Evolutionary conservation across 2,329 filamentous ascomycete species (phyloP).

Genomic region (Colletotrichum sp.): DNA sequence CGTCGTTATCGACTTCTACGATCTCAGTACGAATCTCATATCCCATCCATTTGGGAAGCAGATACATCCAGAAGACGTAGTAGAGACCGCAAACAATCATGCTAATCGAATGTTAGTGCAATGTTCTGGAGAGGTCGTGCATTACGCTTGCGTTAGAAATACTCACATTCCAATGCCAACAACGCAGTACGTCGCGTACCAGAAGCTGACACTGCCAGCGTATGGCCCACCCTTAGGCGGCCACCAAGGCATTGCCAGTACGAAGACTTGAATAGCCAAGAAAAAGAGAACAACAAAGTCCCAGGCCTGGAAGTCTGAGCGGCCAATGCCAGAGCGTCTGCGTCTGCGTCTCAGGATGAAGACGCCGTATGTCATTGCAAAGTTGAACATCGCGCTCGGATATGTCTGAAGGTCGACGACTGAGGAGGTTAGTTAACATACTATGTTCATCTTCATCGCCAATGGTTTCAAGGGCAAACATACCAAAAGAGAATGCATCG

Average conservation of each 20-base stretch:
- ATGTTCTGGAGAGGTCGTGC: not conserved
- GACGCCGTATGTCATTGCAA: conserved; percentile 62
- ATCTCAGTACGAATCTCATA: conserved; percentile 64
- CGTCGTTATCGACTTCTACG: conserved; percentile 48
- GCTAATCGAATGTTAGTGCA: conserved; percentile 31
- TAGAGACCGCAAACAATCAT: conserved; percentile 60
- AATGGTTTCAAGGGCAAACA: conserved; percentile 2
- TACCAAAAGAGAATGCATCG: conserved; percentile 68
- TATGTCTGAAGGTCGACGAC: conserved; percentile 66
- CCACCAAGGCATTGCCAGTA: conserved; percentile 75
- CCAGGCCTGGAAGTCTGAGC: conserved; percentile 64
- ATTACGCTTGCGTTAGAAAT: no score
- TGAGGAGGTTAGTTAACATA: conserved; percentile 22
- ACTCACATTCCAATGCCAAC: conserved; percentile 69
- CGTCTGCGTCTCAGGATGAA: conserved; percentile 62
- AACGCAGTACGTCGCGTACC: conserved; percentile 73
- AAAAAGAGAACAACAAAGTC: conserved; percentile 62
- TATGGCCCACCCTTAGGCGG: conserved; percentile 65
- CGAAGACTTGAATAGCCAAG: conserved; percentile 62
- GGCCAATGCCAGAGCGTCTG: conserved; percentile 50
- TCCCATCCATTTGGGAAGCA: conserved; percentile 55
- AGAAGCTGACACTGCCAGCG: conserved; percentile 73
- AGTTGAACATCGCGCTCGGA: conserved; percentile 61
- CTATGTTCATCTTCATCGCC: no score
- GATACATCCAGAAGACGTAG: conserved; percentile 63